Base-by-base conservation (phyloP, 176 grass and related monocot genomes). In the Aechmea fasciata region DNA sequence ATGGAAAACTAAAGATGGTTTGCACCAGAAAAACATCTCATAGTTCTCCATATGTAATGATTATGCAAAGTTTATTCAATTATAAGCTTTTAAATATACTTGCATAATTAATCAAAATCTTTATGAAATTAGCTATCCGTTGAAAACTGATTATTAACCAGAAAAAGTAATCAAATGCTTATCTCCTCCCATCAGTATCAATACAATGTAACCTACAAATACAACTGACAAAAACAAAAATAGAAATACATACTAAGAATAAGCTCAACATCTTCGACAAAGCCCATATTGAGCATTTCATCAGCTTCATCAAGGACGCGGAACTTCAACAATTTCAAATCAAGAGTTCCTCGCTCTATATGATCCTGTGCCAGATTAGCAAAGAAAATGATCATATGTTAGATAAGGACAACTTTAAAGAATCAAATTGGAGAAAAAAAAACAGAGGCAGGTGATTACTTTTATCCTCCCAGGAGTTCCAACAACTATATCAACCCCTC, bases 201-300 rank as follows among this genome's bases (percentile, higher is more conserved):
- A 41, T 41, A 41, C 20, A 3, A 61, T 9, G 8, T 4, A 14
- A 74, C 72, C 49, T 67, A 3, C 50, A 29, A 24, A 3, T 62
- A 49, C 11, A 62, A 65, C 0, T 63, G 17, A 26, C 25, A 26
- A 26, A 26, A 26, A 26, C 25, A 26, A 15, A 70, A 73, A 52
- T 13, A 51, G 12, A 48, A 61, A 50, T n/a, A 2, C 63, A 69
- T 94, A 99, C 95, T 82, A 68, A 99, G 87, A 85, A 99, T 99
- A 79, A 90, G 87, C 71, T 99, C 95, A 0, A 99, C 95, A 70
- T 99, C 95, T 4, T 93, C 90, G 73, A 94, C 90, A 26, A 99
- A 99, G 6, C 90, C 95, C 95, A 99, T 99, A 70, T 90, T 99
- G 74, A 99, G 90, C 90, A 93, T 99, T 68, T 99, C 95, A 88